Conservation (phyloP, 2,329 filamentous ascomycete genomes). For the Scleromitrula shiraiana region DNA sequence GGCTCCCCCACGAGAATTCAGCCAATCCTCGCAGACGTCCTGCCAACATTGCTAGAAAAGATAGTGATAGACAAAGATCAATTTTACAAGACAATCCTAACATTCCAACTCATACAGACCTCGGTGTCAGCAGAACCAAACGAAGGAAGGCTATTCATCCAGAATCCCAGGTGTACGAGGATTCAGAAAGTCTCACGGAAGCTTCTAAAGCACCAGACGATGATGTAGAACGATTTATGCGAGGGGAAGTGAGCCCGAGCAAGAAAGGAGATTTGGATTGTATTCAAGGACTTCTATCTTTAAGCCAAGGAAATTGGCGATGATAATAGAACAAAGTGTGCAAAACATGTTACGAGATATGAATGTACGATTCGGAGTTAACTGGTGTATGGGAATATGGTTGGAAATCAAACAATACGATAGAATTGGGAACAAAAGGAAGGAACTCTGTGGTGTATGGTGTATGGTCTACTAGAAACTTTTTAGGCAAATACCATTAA, state of each 20-base stretch:
- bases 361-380: conserved; percentile 6
- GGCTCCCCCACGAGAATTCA: conserved; percentile 49
- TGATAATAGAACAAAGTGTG: conserved; percentile 11
- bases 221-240: conserved; percentile 70
- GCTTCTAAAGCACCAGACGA: conserved; percentile 34
- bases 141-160: conserved; percentile 19
- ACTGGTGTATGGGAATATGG: conserved; percentile 4
- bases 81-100: conserved; percentile 25
- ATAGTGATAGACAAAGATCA: conserved; percentile 14
- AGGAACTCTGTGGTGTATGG: not conserved
- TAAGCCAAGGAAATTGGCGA: conserved; percentile 89
- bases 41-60: conserved; percentile 24
- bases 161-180: conserved; percentile 46
- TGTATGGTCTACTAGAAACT: not conserved
- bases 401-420: conserved; percentile 1
- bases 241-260: conserved; percentile 54
- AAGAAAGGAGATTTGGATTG: conserved; percentile 81
- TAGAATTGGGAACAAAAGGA: not conserved
- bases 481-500: conserved; percentile 1
- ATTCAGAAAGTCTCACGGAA: conserved; percentile 30
- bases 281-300: conserved; percentile 76
- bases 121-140: conserved; percentile 17
- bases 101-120: conserved; percentile 20
- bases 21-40: conserved; percentile 32
- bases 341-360: conserved; percentile 1